phyloP scores from a whole-genome alignment of 2,329 filamentous ascomycete genomes.

The Juglanconis juglandina region DNA sequence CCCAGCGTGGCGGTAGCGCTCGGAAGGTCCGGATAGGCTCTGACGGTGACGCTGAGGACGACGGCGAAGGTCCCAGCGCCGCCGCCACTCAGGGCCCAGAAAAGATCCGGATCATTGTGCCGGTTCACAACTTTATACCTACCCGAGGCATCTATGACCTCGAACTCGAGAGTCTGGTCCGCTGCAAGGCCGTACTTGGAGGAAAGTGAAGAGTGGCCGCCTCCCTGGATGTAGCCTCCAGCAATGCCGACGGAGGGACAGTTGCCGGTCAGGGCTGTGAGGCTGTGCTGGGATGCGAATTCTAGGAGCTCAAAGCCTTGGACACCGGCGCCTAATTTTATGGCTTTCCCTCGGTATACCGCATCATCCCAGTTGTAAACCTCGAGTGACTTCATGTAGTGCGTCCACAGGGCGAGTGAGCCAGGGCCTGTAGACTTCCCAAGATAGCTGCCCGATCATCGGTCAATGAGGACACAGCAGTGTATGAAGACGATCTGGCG shows the following conservation, averaged over 20 bases:
- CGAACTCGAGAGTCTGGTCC: constrained; percentile 44
- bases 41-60: neutral
- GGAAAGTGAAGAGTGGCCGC: constrained; percentile 45
- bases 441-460: neutral
- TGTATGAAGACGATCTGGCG: constrained; percentile 4
- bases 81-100: neutral
- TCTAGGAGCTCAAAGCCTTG: neutral
- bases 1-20: neutral
- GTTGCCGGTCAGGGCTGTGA: constrained; percentile 44
- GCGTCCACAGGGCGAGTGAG: neutral
- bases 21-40: neutral
- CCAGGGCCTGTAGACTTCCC: neutral
- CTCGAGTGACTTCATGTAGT: neutral
- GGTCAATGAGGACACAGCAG: neutral
- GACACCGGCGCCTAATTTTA: neutral
- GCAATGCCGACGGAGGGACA: constrained; percentile 48
- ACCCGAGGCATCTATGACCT: constrained; percentile 37
- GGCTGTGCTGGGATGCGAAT: constrained; percentile 31
- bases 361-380: neutral
- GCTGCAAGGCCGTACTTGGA: constrained; percentile 45
- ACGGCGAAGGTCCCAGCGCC: neutral
- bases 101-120: neutral
- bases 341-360: neutral
- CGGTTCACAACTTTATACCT: neutral
- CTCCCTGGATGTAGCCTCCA: constrained; percentile 51